phyloP scores from a whole-genome alignment of 225 moss, liverwort and hornwort species.

The Rhytidiadelphus loreus region DNA sequence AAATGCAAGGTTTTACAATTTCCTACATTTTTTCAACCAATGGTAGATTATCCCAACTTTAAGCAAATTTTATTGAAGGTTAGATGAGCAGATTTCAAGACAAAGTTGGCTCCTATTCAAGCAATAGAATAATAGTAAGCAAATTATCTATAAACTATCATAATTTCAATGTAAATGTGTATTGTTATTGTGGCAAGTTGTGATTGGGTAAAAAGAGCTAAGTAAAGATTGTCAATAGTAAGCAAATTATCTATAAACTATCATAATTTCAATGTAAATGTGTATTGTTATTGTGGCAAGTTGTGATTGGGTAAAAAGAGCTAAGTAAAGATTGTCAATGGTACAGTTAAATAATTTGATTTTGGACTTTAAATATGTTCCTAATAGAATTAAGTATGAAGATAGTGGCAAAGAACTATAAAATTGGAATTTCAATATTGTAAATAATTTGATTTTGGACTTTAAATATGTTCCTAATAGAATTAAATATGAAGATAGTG shows the following conservation, averaged over 20 bases:
- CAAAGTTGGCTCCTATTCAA: background rate
- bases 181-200: accelerated
- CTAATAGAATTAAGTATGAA: background rate
- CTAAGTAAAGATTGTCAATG: background rate
- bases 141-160: background rate
- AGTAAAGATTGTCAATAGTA: too few species aligned
- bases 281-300: accelerated
- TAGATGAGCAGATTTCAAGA: background rate
- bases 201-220: background rate
- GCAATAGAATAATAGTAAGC: background rate
- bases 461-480: background rate
- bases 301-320: background rate
- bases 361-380: background rate
- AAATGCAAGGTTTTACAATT: background rate
- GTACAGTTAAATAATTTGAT: background rate
- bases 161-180: background rate
- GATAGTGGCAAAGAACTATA: background rate
- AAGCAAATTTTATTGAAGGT: background rate
- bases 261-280: background rate
- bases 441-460: background rate
- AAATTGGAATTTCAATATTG: too few species aligned
- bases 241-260: background rate
- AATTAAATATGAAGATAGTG: background rate
- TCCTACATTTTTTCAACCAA: background rate
- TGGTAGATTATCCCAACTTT: too few species aligned